Conservation (phyloP, 768 basidiomycete genomes). For the Tricholoma sp. region DNA sequence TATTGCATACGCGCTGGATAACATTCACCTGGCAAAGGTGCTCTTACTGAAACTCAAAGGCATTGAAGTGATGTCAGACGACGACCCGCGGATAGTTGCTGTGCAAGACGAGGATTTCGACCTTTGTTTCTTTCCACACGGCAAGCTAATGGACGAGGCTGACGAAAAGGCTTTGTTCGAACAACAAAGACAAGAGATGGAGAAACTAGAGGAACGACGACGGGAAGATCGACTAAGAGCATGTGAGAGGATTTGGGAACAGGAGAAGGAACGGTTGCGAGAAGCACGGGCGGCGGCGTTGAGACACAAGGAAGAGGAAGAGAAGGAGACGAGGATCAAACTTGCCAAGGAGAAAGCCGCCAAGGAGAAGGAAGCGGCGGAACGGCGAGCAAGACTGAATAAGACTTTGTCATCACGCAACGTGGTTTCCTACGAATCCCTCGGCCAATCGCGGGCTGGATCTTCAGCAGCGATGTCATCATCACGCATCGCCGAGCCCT, state of each 20-base stretch:
- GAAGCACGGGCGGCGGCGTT: conserved; percentile 31
- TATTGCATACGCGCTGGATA: conserved; percentile 60
- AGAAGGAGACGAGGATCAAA: conserved; percentile 20
- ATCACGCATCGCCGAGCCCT: conserved; percentile 13
- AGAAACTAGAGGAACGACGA: conserved; percentile 30
- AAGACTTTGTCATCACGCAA: conserved; percentile 7
- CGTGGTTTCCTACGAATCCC: conserved; percentile 16
- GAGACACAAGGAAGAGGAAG: conserved; percentile 28
- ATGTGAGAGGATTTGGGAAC: conserved; percentile 46
- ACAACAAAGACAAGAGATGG: conserved; percentile 25
- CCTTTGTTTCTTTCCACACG: conserved; percentile 40
- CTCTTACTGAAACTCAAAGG: conserved; percentile 60
- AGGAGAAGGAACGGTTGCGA: conserved; percentile 38
- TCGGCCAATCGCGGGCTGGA: background rate
- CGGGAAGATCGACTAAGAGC: conserved; percentile 35
- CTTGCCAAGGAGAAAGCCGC: conserved; percentile 7
- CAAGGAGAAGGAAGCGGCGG: conserved; percentile 16
- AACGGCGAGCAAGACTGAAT: conserved; percentile 25
- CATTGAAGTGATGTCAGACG: conserved; percentile 51
- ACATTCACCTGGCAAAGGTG: conserved; percentile 62
- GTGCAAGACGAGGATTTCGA: conserved; percentile 53
- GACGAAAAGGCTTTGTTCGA: conserved; percentile 31
- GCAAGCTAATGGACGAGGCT: conserved; percentile 36
- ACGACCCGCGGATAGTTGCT: conserved; percentile 58
- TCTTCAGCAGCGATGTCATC: conserved; percentile 2